Percentiles rank a stretch among this genome's conserved stretches.
phyloP scores from a whole-genome alignment of 805 yeast genomes.

The Candida corydali region DNA sequence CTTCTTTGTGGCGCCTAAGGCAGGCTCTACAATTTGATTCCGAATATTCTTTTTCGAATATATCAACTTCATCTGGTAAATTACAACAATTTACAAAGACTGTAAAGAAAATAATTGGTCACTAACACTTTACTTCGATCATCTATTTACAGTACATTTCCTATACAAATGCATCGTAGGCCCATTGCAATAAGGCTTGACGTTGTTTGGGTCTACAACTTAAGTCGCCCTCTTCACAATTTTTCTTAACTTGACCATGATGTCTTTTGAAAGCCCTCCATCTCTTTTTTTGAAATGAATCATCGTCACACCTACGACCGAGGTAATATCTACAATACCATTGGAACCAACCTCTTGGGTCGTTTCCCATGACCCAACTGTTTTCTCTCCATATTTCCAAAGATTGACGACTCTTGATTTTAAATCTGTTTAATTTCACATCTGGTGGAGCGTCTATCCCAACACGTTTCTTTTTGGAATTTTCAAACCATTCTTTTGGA shows the following conservation, averaged over 20 bases:
- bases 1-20: no score
- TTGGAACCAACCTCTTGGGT: slow-evolving; percentile 1
- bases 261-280: slow-evolving; percentile 1
- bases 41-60: no score
- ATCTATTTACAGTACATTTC: no score
- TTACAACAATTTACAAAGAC: no score
- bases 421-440: not conserved
- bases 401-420: not conserved
- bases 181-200: slow-evolving; percentile 1
- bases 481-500: not conserved
- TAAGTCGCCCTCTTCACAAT: not conserved
- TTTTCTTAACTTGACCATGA: not conserved
- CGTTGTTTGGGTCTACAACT: slow-evolving; percentile 1
- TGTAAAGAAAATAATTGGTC: no score
- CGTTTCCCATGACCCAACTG: not conserved
- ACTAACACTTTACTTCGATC: no score
- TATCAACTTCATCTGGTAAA: no score
- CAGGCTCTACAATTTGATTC: no score
- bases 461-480: not conserved
- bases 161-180: not conserved
- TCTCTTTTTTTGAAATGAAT: not conserved
- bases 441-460: not conserved
- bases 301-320: not conserved
- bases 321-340: not conserved
- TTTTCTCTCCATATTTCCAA: not conserved